Percentiles rank a stretch among this genome's conserved stretches.
phyloP scores from a whole-genome alignment of 73 alveolate genomes.

The Tetrahymena malaccensis region DNA sequence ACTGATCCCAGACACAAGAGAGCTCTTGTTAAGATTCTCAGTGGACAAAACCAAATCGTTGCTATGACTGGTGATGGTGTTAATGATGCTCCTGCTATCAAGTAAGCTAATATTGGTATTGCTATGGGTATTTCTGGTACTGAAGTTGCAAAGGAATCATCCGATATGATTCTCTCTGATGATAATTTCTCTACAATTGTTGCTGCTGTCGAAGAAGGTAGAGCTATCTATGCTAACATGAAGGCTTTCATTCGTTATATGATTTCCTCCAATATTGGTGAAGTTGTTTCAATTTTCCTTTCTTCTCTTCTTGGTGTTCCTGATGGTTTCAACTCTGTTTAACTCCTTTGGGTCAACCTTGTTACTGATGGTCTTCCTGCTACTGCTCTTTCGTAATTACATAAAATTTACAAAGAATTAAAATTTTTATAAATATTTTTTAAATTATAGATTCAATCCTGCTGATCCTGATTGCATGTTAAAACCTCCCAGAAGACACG shows the following conservation, averaged over 20 bases:
- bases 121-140: slow-evolving; percentile 99
- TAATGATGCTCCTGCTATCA: slow-evolving; percentile 99
- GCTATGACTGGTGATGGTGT: slow-evolving; percentile 99
- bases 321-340: slow-evolving; percentile 95
- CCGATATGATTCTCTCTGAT: slow-evolving; percentile 98
- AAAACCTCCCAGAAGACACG: slow-evolving; percentile 84
- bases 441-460: slow-evolving; percentile 85
- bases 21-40: slow-evolving; percentile 64
- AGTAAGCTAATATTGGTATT: slow-evolving; percentile 97
- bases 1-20: slow-evolving; percentile 92
- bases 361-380: slow-evolving; percentile 99
- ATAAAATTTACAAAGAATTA: not conserved
- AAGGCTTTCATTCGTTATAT: slow-evolving; percentile 97
- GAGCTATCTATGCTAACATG: slow-evolving; percentile 98
- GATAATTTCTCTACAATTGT: slow-evolving; percentile 98
- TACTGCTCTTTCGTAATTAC: slow-evolving; percentile 73
- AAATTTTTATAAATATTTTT: not conserved
- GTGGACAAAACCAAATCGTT: slow-evolving; percentile 62
- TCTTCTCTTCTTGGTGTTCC: slow-evolving; percentile 98
- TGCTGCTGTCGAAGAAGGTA: slow-evolving; percentile 98
- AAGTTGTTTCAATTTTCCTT: slow-evolving; percentile 94
- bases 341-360: slow-evolving; percentile 98
- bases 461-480: slow-evolving; percentile 95
- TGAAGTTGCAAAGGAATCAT: slow-evolving; percentile 99
- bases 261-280: slow-evolving; percentile 97